Conservation (phyloP, 1,284 basidiomycete genomes). For the Prillingera fragicola region DNA sequence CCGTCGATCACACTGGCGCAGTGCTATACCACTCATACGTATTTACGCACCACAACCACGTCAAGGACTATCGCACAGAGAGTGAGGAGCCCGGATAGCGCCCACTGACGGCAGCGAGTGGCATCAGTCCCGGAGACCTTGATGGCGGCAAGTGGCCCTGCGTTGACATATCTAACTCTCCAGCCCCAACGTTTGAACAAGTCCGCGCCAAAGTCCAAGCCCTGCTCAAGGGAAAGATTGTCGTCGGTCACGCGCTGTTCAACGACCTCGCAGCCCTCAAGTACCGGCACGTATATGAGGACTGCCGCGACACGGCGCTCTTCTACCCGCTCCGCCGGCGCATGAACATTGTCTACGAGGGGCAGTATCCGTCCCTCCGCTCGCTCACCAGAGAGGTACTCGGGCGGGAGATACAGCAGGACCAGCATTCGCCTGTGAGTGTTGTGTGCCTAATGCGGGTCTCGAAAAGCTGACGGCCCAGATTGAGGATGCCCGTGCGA, state of each 20-base stretch:
- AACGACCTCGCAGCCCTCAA: conserved; percentile 73
- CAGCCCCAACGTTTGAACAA: conserved; percentile 71
- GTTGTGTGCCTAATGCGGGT: not conserved
- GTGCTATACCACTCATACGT: conserved; percentile 51
- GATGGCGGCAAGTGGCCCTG: conserved; percentile 39
- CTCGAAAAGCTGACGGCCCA: conserved; percentile 4
- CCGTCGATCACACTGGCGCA: conserved; percentile 51
- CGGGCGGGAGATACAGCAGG: conserved; percentile 50
- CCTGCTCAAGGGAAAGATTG: conserved; percentile 68
- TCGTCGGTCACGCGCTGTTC: conserved; percentile 86
- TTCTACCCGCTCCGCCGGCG: conserved; percentile 49
- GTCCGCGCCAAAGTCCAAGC: conserved; percentile 70
- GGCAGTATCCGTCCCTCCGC: conserved; percentile 48
- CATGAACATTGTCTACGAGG: conserved; percentile 30
- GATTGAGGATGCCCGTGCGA: conserved; percentile 40
- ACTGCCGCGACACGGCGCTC: conserved; percentile 52
- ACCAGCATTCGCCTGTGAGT: conserved; percentile 10
- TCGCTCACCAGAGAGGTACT: conserved; percentile 49
- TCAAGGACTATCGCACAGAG: conserved; percentile 53
- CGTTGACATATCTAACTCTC: not conserved
- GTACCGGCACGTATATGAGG: conserved; percentile 50
- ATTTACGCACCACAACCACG: conserved; percentile 47
- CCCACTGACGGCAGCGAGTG: conserved; percentile 34
- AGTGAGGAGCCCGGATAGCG: conserved; percentile 23
- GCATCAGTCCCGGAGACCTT: conserved; percentile 50